These are phyloP conservation scores for Rhytidhysteron rufulum DNA, from an alignment of 2,329 filamentous ascomycete genomes.

Conservation along the genomic window DNA sequence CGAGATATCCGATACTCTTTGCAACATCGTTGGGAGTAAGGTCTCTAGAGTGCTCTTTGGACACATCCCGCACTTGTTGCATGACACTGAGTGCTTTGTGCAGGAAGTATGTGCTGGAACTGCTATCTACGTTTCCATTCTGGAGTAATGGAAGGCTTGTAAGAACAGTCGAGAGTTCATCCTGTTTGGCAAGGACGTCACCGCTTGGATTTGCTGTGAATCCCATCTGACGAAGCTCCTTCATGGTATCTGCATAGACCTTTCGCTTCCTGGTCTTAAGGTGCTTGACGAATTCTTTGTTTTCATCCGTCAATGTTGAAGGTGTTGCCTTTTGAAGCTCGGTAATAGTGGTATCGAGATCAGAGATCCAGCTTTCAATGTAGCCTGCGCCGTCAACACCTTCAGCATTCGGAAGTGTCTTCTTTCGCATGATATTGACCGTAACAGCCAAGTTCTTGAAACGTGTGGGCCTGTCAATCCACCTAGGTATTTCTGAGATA, in stretches of 20 bases:
- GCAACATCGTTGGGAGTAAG: slow-evolving; percentile 75
- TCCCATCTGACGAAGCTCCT: slow-evolving; percentile 81
- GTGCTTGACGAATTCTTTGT: slow-evolving; percentile 78
- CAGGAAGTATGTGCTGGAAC: slow-evolving; percentile 66
- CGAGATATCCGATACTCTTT: slow-evolving; percentile 78
- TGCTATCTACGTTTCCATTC: slow-evolving; percentile 4
- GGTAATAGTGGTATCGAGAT: slow-evolving; percentile 63
- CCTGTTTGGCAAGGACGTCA: slow-evolving; percentile 69
- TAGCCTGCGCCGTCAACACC: slow-evolving; percentile 56
- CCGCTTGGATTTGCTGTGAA: slow-evolving; percentile 77
- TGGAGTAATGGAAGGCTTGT: slow-evolving; percentile 48
- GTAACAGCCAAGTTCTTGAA: slow-evolving; percentile 69
- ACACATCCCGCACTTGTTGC: slow-evolving; percentile 61
- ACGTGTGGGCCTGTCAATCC: slow-evolving; percentile 53
- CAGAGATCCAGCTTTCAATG: slow-evolving; percentile 65
- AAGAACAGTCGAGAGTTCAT: slow-evolving; percentile 66
- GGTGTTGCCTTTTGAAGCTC: slow-evolving; percentile 84
- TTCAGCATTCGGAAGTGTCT: slow-evolving; percentile 52
- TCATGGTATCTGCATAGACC: slow-evolving; percentile 83
- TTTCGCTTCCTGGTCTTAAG: slow-evolving; percentile 88
- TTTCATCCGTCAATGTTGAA: slow-evolving; percentile 75
- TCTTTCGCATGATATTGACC: slow-evolving; percentile 67
- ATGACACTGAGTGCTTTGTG: slow-evolving; percentile 75
- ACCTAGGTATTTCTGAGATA: slow-evolving; percentile 20
- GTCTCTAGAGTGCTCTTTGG: slow-evolving; percentile 76